Conservation (phyloP, 176 grass and related monocot genomes). For the Phyllostachys edulis region DNA sequence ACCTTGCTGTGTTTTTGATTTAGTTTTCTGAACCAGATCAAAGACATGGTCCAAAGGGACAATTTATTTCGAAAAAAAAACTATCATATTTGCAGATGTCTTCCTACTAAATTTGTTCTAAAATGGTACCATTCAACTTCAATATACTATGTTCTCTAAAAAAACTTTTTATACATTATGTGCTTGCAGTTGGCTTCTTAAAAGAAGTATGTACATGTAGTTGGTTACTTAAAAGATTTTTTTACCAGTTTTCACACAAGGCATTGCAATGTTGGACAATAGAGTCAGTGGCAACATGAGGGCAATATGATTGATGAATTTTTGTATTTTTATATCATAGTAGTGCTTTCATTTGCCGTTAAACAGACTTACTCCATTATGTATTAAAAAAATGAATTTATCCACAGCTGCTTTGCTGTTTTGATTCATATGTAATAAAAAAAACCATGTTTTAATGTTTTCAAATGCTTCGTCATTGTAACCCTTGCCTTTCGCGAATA, state of each 20-base stretch:
- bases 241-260: constrained; percentile 56
- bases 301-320: no score
- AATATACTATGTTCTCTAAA: neutral
- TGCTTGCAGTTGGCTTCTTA: neutral
- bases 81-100: neutral
- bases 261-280: constrained; percentile 75
- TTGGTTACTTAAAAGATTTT: neutral
- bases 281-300: constrained; percentile 81
- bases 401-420: no score
- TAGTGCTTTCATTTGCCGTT: no score
- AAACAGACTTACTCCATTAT: no score
- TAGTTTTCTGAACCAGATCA: neutral
- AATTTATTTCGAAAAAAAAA: neutral
- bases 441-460: no score
- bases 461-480: no score
- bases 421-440: no score
- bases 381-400: no score
- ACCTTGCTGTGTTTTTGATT: neutral
- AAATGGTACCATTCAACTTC: neutral
- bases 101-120: neutral
- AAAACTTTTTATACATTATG: neutral
- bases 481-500: no score
- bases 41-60: neutral
- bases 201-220: neutral
- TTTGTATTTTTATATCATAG: no score